Evolutionary conservation across 176 grass and related monocot species (phyloP).

Genomic region (Rhynchospora pubera): DNA sequence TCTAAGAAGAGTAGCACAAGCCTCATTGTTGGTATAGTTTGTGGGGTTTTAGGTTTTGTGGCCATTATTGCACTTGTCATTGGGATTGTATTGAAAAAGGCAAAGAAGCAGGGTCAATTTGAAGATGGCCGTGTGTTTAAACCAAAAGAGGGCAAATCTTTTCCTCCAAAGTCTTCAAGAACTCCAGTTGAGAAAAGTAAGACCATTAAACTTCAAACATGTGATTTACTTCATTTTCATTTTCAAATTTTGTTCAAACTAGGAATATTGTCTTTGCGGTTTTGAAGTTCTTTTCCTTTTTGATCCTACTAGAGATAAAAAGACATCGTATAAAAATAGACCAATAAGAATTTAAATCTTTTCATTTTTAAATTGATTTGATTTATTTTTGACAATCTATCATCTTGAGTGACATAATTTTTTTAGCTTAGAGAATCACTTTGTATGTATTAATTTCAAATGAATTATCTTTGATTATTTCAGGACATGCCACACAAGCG

Average conservation of each 20-base stretch:
- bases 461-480: neutral
- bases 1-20: constrained; percentile 38
- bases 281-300: neutral
- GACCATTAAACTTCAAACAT: neutral
- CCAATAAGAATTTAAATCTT: too few relatives aligned
- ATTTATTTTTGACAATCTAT: neutral
- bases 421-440: neutral
- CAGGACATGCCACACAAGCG: constrained; percentile 63
- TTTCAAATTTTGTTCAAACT: neutral
- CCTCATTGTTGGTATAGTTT: constrained; percentile 51
- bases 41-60: constrained; percentile 43
- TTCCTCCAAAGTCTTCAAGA: constrained; percentile 24
- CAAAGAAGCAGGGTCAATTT: constrained; percentile 25
- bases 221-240: neutral
- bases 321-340: too few relatives aligned
- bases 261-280: neutral
- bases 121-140: constrained; percentile 34
- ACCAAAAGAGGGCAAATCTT: constrained; percentile 24
- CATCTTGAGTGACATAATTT: neutral
- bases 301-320: neutral
- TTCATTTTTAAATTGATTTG: too few relatives aligned
- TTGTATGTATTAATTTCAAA: constrained; percentile 1
- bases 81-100: constrained; percentile 42
- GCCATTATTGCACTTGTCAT: constrained; percentile 42
- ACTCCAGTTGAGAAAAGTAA: constrained; percentile 75